Base-by-base conservation (phyloP, 352 stramenopile species). In the Globisporangium recalcitrans region DNA sequence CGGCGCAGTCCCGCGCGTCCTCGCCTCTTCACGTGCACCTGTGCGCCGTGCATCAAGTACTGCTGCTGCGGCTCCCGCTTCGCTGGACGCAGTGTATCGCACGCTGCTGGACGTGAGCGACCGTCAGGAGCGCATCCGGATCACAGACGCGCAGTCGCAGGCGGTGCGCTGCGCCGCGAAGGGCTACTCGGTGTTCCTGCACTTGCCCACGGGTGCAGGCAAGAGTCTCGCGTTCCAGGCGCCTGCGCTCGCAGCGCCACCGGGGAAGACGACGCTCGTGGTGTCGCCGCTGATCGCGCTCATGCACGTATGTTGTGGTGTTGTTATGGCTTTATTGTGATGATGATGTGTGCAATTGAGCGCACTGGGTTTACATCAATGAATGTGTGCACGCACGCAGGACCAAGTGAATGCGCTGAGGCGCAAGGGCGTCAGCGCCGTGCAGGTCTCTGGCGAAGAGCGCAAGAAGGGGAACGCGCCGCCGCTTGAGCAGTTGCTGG, bases 181-280 rank as follows among this genome's bases (percentile, higher is more conserved):
- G 6, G 82, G 82, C 44, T 90, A 71, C 64, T 88, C 77, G 0
- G 69, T 94, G 16, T 92, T 94, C 29, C 60, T 94, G 19, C 80
- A 91, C 56, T 64, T 92, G 16, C 82, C 80, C 29, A 94, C 82
- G 0, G 85, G 85, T 16, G 81, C 83, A 0, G 85, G 85, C 68
- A 94, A 94, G 73, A 91, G 78, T 60, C 71, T 92, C 60, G 82
- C 80, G 52, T 94, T 91, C 65, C 85, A 94, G 53, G 67, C 80
- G 3, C 83, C 85, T 1, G 82, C 85, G 53, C 67, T 94, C 31
- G 46, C 86, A 0, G 58, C 75, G n/a, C 29, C 73, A 26, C 21
- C 60, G 24, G 48, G 62, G 8, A 59, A 72, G 54, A 74, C 64
- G 1, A 94, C 85, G 2, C 67, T 94, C 55, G 80, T 94, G 2